These are phyloP conservation scores for Dothistroma septosporum DNA, from an alignment of 2,329 filamentous ascomycete genomes.

Conservation along the genomic window DNA sequence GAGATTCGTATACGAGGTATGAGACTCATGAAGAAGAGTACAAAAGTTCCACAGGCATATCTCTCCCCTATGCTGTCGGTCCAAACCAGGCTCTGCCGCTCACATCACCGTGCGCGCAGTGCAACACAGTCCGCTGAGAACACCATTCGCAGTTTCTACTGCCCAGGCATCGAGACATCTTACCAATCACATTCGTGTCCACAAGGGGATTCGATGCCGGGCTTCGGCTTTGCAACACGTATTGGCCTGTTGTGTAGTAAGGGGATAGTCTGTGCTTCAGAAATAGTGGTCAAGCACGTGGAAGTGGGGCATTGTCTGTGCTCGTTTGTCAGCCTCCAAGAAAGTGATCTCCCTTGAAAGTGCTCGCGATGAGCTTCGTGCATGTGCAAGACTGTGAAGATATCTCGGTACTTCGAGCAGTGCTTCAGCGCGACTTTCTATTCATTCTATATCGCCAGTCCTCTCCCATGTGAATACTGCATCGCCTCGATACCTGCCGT, in stretches of 20 bases:
- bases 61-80: not conserved
- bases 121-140: conserved; percentile 26
- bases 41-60: not conserved
- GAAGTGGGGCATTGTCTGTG: not conserved
- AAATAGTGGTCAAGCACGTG: not conserved
- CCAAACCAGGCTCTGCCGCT: not conserved
- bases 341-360: not conserved
- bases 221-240: conserved; percentile 20
- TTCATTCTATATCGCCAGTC: not conserved
- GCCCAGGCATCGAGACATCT: not conserved
- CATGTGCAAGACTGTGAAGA: not conserved
- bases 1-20: not conserved
- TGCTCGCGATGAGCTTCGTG: not conserved
- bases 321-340: not conserved
- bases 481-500: not conserved
- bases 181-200: conserved; percentile 24
- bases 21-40: not conserved
- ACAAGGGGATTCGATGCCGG: conserved; percentile 27
- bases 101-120: conserved; percentile 28
- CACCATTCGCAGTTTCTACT: conserved; percentile 3
- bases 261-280: not conserved
- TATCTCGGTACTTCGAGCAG: not conserved
- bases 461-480: not conserved
- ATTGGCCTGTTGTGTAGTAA: conserved; percentile 17
- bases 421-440: not conserved